Conservation (phyloP, 2,329 filamentous ascomycete genomes). For the Phaeophleospora eucalypticola region DNA sequence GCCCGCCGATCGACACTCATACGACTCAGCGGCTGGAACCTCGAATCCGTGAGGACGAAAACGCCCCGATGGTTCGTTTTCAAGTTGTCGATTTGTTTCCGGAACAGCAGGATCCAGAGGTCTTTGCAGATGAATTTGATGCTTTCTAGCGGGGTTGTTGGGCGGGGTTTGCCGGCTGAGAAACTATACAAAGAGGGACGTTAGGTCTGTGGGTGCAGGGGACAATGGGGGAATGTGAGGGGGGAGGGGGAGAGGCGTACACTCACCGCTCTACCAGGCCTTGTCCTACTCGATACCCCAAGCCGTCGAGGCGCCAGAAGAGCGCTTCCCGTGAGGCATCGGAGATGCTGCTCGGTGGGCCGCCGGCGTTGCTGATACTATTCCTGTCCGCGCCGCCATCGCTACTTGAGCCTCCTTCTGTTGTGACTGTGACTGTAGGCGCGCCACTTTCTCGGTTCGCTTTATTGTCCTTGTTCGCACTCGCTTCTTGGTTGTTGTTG, state of each 20-base stretch:
- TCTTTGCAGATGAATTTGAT: conserved; percentile 99
- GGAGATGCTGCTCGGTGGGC: conserved; percentile 9
- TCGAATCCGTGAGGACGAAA: conserved; percentile 90
- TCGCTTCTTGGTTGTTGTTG: conserved; percentile 3
- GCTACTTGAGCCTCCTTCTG: conserved; percentile 5
- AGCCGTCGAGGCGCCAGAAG: conserved; percentile 73
- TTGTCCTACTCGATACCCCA: conserved; percentile 89
- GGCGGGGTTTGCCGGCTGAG: conserved; percentile 77
- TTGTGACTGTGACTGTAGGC: conserved; percentile 13
- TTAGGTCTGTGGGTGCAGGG: too few species aligned
- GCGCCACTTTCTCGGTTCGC: conserved; percentile 18
- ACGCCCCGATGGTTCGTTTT: conserved; percentile 98
- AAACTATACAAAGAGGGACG: conserved; percentile 51
- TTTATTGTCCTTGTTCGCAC: background rate
- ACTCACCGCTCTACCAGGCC: conserved; percentile 83
- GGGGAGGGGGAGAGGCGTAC: background rate
- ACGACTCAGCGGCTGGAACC: conserved; percentile 79
- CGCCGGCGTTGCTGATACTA: conserved; percentile 9
- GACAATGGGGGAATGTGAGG: background rate
- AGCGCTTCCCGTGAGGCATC: conserved; percentile 82
- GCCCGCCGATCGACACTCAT: conserved; percentile 70
- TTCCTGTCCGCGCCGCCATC: conserved; percentile 4
- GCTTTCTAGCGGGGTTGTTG: conserved; percentile 86
- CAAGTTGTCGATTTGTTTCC: conserved; percentile 96
- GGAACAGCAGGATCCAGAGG: conserved; percentile 88